A percentile compares a stretch with the other conserved stretches of the same genome.
phyloP scores from a whole-genome alignment of 116 monocot genomes.

The Phalaenopsis hybrid region DNA sequence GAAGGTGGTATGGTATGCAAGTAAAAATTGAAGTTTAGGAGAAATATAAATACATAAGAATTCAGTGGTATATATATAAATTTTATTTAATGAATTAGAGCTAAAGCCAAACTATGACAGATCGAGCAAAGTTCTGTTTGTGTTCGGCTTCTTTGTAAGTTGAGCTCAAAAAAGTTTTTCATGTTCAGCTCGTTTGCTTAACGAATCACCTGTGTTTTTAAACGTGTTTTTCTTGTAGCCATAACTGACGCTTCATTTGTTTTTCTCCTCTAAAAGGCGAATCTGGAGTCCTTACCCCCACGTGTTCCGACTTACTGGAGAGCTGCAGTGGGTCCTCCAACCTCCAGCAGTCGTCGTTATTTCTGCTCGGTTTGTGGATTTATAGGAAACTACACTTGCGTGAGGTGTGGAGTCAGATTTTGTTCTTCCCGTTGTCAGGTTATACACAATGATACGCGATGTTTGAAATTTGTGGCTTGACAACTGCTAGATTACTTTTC shows the following conservation, averaged over 20 bases:
- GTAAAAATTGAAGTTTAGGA: no score
- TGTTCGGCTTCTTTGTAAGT: no score
- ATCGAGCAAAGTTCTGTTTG: no score
- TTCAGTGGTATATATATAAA: no score
- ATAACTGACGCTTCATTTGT: not conserved
- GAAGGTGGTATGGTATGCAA: no score
- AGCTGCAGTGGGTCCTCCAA: slow-evolving; percentile 87
- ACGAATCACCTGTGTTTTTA: no score
- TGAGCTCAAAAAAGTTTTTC: no score
- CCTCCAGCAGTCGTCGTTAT: slow-evolving; percentile 55
- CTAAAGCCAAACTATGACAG: no score
- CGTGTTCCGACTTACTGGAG: slow-evolving; percentile 84
- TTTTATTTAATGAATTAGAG: no score
- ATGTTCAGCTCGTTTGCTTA: no score
- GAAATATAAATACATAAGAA: no score
- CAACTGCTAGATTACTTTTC: not conserved
- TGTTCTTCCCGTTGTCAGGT: slow-evolving; percentile 76
- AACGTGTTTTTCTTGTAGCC: no score
- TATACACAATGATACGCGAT: slow-evolving; percentile 85
- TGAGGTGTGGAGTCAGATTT: slow-evolving; percentile 81
- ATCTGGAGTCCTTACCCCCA: slow-evolving; percentile 68
- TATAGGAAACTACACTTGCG: slow-evolving; percentile 76
- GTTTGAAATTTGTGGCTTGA: slow-evolving; percentile 82
- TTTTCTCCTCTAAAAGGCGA: slow-evolving; percentile 38
- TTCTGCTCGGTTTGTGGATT: slow-evolving; percentile 92